Evolutionary conservation across 129 eudicot species (phyloP).

Genomic region (Chrysanthemum makinoi): DNA sequence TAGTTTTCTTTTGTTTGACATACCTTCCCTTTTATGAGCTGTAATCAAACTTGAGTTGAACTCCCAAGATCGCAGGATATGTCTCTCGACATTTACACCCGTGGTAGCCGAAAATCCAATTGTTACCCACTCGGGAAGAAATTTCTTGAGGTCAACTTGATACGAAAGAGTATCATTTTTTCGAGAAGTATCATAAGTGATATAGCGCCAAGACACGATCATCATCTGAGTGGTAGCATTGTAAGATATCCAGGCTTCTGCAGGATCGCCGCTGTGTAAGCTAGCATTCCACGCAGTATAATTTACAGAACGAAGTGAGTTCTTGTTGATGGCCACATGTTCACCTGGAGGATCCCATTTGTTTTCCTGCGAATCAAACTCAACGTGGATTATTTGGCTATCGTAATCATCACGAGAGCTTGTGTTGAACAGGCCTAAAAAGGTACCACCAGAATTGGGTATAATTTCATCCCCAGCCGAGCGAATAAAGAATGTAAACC

Average conservation of each 20-base stretch:
- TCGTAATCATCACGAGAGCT: constrained; percentile 23
- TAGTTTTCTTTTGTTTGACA: constrained; percentile 23
- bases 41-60: constrained; percentile 33
- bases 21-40: background rate
- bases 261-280: constrained; percentile 40
- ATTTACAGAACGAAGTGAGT: constrained; percentile 31
- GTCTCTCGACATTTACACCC: constrained; percentile 25
- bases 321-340: constrained; percentile 54
- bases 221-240: constrained; percentile 36
- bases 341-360: constrained; percentile 36
- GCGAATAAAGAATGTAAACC: too few species aligned
- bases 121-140: constrained; percentile 34
- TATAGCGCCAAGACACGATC: constrained; percentile 35
- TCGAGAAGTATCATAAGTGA: background rate
- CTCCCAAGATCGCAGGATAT: constrained; percentile 39
- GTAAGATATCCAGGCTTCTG: constrained; percentile 42
- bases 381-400: constrained; percentile 40
- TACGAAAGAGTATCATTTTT: constrained; percentile 23
- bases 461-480: constrained; percentile 22
- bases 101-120: constrained; percentile 57
- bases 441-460: constrained; percentile 51
- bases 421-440: constrained; percentile 44
- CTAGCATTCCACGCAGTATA: constrained; percentile 40
- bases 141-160: constrained; percentile 34
- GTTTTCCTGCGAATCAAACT: constrained; percentile 40